These are phyloP conservation scores for Exophiala dermatitidis DNA, from an alignment of 2,329 filamentous ascomycete species.

Conservation along the genomic window DNA sequence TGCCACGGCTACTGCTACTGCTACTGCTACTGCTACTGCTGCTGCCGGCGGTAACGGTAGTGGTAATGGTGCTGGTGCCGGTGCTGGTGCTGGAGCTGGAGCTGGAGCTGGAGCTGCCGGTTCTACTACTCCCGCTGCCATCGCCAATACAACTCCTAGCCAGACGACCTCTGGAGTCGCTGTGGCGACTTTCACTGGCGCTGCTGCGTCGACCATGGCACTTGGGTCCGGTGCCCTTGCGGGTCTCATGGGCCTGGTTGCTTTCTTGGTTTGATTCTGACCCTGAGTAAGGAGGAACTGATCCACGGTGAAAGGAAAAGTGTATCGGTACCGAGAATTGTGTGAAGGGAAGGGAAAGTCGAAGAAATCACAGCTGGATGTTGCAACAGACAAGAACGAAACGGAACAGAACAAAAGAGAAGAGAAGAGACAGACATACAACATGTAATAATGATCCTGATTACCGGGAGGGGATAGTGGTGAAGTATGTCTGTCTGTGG, in stretches of 20 bases:
- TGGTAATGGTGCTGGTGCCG: not conserved
- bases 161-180: conserved; percentile 29
- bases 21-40: not conserved
- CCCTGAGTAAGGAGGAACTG: too few relatives aligned
- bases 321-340: too few relatives aligned
- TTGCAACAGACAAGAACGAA: too few relatives aligned
- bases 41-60: not conserved
- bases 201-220: conserved; percentile 27
- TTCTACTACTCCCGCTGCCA: not conserved
- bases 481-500: too few relatives aligned
- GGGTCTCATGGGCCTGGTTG: conserved; percentile 18
- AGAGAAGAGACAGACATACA: too few relatives aligned
- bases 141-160: not conserved
- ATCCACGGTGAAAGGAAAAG: too few relatives aligned
- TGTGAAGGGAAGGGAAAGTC: too few relatives aligned
- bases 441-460: too few relatives aligned
- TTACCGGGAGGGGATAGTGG: too few relatives aligned
- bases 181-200: conserved; percentile 30
- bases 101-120: not conserved
- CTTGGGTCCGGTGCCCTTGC: conserved; percentile 24
- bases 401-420: too few relatives aligned
- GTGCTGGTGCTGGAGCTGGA: not conserved
- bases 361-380: too few relatives aligned
- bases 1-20: not conserved
- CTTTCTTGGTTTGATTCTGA: conserved; percentile 16